Evolutionary conservation across 2,329 filamentous ascomycete species (phyloP).

Genomic region (Dendryphion nanum): DNA sequence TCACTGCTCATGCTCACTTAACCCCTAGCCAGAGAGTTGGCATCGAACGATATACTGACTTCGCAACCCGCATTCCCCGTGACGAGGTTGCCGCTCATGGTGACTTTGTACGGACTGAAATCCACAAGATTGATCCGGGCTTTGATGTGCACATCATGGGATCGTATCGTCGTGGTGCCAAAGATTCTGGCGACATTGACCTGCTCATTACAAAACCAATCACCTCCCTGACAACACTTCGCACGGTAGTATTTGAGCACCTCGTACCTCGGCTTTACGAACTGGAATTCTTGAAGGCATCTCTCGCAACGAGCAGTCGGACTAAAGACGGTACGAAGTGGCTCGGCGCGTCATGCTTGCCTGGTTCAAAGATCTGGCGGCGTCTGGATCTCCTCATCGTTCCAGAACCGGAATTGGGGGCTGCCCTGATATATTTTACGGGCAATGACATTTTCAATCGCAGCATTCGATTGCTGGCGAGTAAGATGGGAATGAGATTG

Average conservation of each 20-base stretch:
- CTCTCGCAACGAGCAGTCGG: constrained; percentile 60
- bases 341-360: constrained; percentile 80
- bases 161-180: constrained; percentile 78
- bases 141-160: constrained; percentile 76
- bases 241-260: constrained; percentile 58
- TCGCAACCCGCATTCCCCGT: constrained; percentile 75
- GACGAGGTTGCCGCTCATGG: constrained; percentile 71
- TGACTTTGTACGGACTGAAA: constrained; percentile 58
- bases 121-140: constrained; percentile 58
- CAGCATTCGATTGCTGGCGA: constrained; percentile 75
- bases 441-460: constrained; percentile 95
- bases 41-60: constrained; percentile 75
- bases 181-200: constrained; percentile 78
- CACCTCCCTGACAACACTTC: constrained; percentile 56
- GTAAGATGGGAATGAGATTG: constrained; percentile 76
- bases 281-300: constrained; percentile 65
- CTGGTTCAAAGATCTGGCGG: constrained; percentile 62
- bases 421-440: constrained; percentile 90
- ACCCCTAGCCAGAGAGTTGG: constrained; percentile 71
- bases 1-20: constrained; percentile 61
- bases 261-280: constrained; percentile 63
- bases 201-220: constrained; percentile 72
- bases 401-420: constrained; percentile 74
- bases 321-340: constrained; percentile 69
- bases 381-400: constrained; percentile 84